phyloP scores from a whole-genome alignment of 2,329 filamentous ascomycete species.

The Fusarium protoensiforme region DNA sequence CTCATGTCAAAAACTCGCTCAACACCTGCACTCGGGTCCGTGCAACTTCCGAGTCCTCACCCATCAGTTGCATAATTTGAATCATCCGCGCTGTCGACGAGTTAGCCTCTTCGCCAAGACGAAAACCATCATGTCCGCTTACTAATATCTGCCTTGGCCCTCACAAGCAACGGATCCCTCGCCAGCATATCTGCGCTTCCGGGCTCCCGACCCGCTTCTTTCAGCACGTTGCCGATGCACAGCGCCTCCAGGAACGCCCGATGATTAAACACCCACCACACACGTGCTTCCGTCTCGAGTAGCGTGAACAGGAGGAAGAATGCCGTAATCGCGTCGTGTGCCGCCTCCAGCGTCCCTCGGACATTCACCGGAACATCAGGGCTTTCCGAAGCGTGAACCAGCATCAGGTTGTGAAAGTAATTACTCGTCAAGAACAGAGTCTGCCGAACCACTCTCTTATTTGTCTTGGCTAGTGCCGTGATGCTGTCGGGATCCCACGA shows the following conservation, averaged over 20 bases:
- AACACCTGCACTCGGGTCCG: constrained; percentile 69
- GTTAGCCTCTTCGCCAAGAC: constrained; percentile 9
- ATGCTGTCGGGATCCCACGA: constrained; percentile 73
- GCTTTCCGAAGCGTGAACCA: constrained; percentile 78
- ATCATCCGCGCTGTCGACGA: constrained; percentile 66
- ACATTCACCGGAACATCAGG: constrained; percentile 73
- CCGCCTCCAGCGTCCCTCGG: constrained; percentile 77
- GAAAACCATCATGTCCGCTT: constrained; percentile 42
- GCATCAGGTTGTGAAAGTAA: constrained; percentile 85
- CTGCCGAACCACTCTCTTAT: constrained; percentile 76
- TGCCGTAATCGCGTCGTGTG: constrained; percentile 77
- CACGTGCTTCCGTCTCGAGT: constrained; percentile 76
- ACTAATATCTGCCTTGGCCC: constrained; percentile 71
- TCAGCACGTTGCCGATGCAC: constrained; percentile 72
- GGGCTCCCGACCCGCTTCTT: constrained; percentile 60
- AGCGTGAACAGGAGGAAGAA: constrained; percentile 80
- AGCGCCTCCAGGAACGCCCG: constrained; percentile 81
- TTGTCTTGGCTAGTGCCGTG: constrained; percentile 64
- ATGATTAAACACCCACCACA: constrained; percentile 90
- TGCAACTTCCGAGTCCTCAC: constrained; percentile 68
- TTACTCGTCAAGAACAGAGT: constrained; percentile 84
- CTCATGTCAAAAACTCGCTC: constrained; percentile 59
- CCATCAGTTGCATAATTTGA: constrained; percentile 70
- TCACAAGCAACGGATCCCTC: constrained; percentile 69
- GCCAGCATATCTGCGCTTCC: constrained; percentile 57